phyloP scores from a whole-genome alignment of 352 stramenopile genomes.

The Pythium scleroteichum region DNA sequence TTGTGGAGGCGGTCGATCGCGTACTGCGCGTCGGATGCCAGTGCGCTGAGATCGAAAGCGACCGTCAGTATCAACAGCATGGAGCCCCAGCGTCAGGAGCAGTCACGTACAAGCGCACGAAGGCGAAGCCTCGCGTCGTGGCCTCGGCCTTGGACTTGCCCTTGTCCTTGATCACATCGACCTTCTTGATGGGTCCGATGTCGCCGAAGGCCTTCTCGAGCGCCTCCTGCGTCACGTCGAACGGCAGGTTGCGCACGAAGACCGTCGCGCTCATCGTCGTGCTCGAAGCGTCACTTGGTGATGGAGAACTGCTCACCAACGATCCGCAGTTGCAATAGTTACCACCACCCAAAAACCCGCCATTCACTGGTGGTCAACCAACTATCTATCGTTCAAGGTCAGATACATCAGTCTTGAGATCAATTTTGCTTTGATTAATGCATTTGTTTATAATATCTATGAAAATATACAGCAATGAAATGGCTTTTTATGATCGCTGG shows the following conservation, averaged over 20 bases:
- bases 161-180: slow-evolving; percentile 90
- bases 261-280: slow-evolving; percentile 48
- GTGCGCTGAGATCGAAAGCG: slow-evolving; percentile 42
- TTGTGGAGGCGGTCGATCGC: slow-evolving; percentile 80
- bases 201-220: slow-evolving; percentile 84
- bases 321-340: slow-evolving; percentile 12
- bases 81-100: not conserved
- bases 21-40: slow-evolving; percentile 65
- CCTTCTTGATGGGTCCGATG: slow-evolving; percentile 82
- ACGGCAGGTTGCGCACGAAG: slow-evolving; percentile 88
- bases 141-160: slow-evolving; percentile 80
- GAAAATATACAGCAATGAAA: not conserved
- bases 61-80: no score
- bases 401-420: no score
- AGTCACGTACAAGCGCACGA: slow-evolving; percentile 80
- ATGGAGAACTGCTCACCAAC: slow-evolving; percentile 27
- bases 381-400: slow-evolving; percentile 9
- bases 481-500: slow-evolving; percentile 22
- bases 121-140: slow-evolving; percentile 83
- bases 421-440: not conserved
- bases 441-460: not conserved
- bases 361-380: slow-evolving; percentile 20
- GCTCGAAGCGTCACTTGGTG: slow-evolving; percentile 17
- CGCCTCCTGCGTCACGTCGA: slow-evolving; percentile 82
- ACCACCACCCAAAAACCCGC: slow-evolving; percentile 29